phyloP scores from a whole-genome alignment of 2,329 filamentous ascomycete genomes.

The Aspergillus fructus region DNA sequence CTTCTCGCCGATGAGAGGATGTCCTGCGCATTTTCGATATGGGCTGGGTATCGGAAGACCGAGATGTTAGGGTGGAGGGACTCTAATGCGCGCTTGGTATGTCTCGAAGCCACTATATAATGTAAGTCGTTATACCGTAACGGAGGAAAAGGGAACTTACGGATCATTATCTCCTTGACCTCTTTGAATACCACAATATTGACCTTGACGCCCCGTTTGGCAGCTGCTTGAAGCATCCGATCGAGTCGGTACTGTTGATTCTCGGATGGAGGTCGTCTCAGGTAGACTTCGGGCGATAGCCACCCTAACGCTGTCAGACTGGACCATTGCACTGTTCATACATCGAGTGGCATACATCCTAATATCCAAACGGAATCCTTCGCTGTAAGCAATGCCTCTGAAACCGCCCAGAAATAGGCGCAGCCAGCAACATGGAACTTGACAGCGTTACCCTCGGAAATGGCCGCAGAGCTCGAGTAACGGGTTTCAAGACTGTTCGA shows the following conservation, averaged over 20 bases:
- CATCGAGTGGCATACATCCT: neutral
- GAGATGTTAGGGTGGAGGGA: neutral
- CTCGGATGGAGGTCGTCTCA: neutral
- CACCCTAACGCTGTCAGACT: neutral
- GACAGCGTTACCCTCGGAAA: neutral
- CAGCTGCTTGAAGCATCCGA: neutral
- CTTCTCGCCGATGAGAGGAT: neutral
- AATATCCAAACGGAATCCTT: neutral
- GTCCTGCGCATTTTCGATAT: neutral
- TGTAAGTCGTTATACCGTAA: neutral
- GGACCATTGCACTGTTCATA: too few species aligned
- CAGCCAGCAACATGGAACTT: neutral
- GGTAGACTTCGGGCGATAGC: constrained; percentile 1
- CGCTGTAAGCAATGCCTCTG: neutral
- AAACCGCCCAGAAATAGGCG: constrained; percentile 2
- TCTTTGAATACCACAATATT: neutral
- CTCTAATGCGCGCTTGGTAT: neutral
- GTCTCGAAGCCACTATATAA: neutral
- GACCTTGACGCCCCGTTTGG: neutral
- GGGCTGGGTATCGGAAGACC: neutral
- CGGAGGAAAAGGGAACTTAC: neutral
- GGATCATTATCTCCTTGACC: neutral
- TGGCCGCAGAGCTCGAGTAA: neutral
- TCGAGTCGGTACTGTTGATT: neutral
- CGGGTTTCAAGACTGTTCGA: neutral